Evolutionary conservation across 2,329 filamentous ascomycete species (phyloP).

Genomic region (Lachnellula arida): DNA sequence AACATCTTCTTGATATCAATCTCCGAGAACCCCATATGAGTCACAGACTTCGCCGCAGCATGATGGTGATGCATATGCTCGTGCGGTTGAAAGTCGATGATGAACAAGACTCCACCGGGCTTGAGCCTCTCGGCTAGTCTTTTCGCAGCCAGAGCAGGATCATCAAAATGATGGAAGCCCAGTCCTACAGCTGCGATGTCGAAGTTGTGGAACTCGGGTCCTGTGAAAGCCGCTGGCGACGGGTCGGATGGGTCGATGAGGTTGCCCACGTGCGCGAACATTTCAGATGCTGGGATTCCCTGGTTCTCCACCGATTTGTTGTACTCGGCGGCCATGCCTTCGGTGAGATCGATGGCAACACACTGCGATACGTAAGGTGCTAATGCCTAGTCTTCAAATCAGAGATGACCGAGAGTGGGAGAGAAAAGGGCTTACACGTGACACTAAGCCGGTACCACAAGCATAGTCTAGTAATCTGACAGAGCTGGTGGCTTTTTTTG

Average conservation of each 20-base stretch:
- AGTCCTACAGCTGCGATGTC: constrained; percentile 61
- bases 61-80: constrained; percentile 17
- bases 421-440: constrained; percentile 45
- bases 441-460: constrained; percentile 65
- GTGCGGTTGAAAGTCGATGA: constrained; percentile 64
- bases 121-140: constrained; percentile 57
- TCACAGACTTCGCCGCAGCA: constrained; percentile 49
- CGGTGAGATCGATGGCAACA: constrained; percentile 65
- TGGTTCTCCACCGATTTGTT: constrained; percentile 56
- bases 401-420: neutral
- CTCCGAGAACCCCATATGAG: constrained; percentile 61
- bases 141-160: constrained; percentile 55
- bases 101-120: constrained; percentile 61
- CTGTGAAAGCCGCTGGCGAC: constrained; percentile 50
- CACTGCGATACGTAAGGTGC: constrained; percentile 58
- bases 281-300: constrained; percentile 47
- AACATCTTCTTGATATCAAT: constrained; percentile 57
- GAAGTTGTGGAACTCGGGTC: constrained; percentile 58
- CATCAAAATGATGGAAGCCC: constrained; percentile 63
- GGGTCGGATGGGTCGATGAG: constrained; percentile 44
- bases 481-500: constrained; percentile 23
- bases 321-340: constrained; percentile 65
- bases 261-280: constrained; percentile 55
- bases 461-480: constrained; percentile 68
- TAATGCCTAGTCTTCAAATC: constrained; percentile 42